phyloP scores from a whole-genome alignment of 108 stramenopile genomes.

The Cyclotella cryptica region DNA sequence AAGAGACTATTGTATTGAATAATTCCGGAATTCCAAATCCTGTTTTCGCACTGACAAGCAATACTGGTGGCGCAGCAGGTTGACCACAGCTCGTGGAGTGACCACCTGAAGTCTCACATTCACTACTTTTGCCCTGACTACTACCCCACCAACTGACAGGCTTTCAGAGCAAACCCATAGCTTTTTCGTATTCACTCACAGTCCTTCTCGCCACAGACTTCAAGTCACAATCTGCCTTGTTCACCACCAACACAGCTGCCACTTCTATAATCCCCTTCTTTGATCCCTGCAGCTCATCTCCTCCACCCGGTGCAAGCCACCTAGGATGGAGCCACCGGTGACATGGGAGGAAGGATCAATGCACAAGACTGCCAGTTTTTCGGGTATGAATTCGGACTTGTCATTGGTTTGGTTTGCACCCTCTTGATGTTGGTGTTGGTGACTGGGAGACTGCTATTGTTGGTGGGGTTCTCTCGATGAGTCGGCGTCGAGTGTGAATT shows the following conservation, averaged over 20 bases:
- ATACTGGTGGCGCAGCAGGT: conserved; percentile 59
- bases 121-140: background rate
- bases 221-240: conserved; percentile 95
- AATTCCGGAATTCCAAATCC: conserved; percentile 62
- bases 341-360: conserved; percentile 91
- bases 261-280: conserved; percentile 99
- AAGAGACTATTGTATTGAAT: conserved; percentile 61
- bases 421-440: too few species aligned
- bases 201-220: conserved; percentile 68
- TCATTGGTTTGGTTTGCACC: background rate
- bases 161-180: conserved; percentile 61
- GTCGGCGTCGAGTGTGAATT: too few species aligned
- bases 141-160: conserved; percentile 51
- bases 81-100: conserved; percentile 19
- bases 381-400: conserved; percentile 14
- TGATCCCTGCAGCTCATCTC: conserved; percentile 95
- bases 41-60: conserved; percentile 72
- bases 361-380: conserved; percentile 87
- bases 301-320: conserved; percentile 94
- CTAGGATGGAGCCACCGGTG: conserved; percentile 96
- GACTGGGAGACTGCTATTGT: too few species aligned
- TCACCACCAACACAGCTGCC: conserved; percentile 93
- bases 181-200: conserved; percentile 77
- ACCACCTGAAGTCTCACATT: background rate
- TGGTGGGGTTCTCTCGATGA: too few species aligned